Conservation (phyloP, 208 protist genomes). For the Trypanosoma rangeli region DNA sequence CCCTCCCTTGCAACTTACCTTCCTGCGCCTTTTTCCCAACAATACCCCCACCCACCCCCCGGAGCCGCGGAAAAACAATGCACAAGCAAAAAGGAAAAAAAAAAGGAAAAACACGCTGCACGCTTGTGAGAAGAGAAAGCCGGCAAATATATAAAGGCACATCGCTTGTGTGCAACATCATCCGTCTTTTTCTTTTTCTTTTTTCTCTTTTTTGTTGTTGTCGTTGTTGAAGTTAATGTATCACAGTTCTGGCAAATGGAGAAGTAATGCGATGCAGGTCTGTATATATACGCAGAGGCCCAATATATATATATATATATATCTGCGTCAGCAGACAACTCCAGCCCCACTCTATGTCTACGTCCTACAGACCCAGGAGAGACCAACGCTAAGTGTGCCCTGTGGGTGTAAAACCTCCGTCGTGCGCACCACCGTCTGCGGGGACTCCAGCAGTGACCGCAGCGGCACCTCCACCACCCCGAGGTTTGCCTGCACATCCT, state of each 20-base stretch:
- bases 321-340: no score
- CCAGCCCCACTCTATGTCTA: constrained; percentile 17
- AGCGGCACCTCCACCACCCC: constrained; percentile 74
- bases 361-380: constrained; percentile 67
- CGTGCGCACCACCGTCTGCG: constrained; percentile 48
- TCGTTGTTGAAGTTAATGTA: neutral
- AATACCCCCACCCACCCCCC: neutral
- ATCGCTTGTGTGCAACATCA: neutral
- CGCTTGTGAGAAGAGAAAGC: neutral
- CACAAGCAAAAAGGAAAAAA: neutral
- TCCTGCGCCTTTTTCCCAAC: neutral
- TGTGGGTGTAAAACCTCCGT: constrained; percentile 70
- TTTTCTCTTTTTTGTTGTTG: no score
- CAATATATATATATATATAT: neutral
- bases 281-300: neutral
- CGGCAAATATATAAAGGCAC: neutral
- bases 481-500: constrained; percentile 63
- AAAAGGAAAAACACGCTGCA: neutral
- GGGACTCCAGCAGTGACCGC: constrained; percentile 57
- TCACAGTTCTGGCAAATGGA: neutral
- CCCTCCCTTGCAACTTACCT: neutral
- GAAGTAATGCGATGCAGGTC: neutral
- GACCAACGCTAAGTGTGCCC: constrained; percentile 61
- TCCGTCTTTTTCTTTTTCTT: neutral
- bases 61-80: neutral